Evolutionary conservation across 2,329 filamentous ascomycete genomes (phyloP), one percentile per base, ranked within the genome.

Genomic region (Cladophialophora yegresii): DNA sequence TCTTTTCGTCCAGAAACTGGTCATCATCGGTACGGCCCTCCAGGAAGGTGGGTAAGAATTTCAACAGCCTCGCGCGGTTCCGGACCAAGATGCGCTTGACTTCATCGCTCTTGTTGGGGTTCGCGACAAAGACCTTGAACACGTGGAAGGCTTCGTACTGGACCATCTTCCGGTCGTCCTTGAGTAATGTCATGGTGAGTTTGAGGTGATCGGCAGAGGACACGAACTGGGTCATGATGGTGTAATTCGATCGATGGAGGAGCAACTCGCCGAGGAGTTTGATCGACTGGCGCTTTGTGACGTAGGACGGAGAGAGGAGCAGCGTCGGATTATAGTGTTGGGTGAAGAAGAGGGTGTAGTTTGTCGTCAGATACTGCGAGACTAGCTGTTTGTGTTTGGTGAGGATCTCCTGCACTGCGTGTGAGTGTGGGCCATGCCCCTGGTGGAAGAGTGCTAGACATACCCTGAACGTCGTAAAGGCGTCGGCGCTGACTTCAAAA

Each of bases 71-170:
- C 69, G 97, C 93, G 64, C 93, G 87, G 76, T 99, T 99, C 85
- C 96, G 97, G 71, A 98, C 88, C 69, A 99, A 81, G 73, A 99
- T 96, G 75, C 93, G 91, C 76, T 96, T 92, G 55, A 99, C 95
- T 36, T 93, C 91, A 66, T 93, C 83, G n/a, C 92, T 96, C 80
- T 99, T 99, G 81, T 98, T 93, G 7, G 95, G 95, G 76, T 99
- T 99, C 65, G 95, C 95, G 60, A 98, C 95, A 78, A 99, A 99
- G 67, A 99, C 93, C 82, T 99, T 99, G 84, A 99, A 99, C 49
- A 99, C 93, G 76, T 99, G 95, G 77, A 99, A 99, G 7, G 93
- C 95, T 77, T 99, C 95, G 76, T 99, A 99, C 78, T 98, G 95
- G 67, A 99, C 95, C 93, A 99, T 99, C 78, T 96, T 95, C 71